A percentile compares a stretch with the other conserved stretches of the same genome.
Conservation (phyloP, 768 basidiomycete genomes). For the Stropharia rugosoannulata region DNA sequence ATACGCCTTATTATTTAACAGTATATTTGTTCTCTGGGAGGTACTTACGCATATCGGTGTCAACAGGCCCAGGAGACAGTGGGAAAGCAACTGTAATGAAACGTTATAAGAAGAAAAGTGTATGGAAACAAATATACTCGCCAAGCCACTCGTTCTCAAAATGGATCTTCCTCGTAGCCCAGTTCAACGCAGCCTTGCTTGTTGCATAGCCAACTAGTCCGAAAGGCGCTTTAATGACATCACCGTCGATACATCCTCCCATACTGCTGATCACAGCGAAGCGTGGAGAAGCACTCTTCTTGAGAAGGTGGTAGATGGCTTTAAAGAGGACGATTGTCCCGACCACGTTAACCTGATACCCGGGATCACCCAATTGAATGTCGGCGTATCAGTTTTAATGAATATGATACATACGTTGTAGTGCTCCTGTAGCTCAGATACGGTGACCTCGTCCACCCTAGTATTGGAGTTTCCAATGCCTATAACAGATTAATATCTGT, state of each 20-base stretch:
- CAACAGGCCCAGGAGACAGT: not conserved
- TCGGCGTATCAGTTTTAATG: not conserved
- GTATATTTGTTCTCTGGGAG: too few relatives aligned
- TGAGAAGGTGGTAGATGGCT: slow-evolving; percentile 1
- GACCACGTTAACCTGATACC: not conserved
- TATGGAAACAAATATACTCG: not conserved
- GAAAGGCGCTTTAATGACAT: not conserved
- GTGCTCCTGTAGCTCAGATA: not conserved
- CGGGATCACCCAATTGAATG: not conserved
- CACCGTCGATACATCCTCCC: not conserved
- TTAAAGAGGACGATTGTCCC: slow-evolving; percentile 7
- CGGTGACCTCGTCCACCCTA: not conserved
- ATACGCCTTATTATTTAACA: not conserved
- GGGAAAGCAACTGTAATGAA: not conserved
- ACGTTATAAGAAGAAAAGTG: too few relatives aligned
- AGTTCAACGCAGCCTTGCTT: slow-evolving; percentile 7
- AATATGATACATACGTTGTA: not conserved
- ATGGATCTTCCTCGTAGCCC: slow-evolving; percentile 6
- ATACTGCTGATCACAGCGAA: slow-evolving; percentile 3
- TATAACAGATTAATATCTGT: not conserved
- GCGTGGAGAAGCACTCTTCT: not conserved
- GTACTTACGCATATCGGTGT: slow-evolving; percentile 1
- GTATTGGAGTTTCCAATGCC: not conserved
- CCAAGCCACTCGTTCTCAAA: slow-evolving; percentile 11
- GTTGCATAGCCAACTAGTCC: not conserved